Base-by-base conservation (phyloP, 352 stramenopile genomes). In the Globisporangium viniferum region DNA sequence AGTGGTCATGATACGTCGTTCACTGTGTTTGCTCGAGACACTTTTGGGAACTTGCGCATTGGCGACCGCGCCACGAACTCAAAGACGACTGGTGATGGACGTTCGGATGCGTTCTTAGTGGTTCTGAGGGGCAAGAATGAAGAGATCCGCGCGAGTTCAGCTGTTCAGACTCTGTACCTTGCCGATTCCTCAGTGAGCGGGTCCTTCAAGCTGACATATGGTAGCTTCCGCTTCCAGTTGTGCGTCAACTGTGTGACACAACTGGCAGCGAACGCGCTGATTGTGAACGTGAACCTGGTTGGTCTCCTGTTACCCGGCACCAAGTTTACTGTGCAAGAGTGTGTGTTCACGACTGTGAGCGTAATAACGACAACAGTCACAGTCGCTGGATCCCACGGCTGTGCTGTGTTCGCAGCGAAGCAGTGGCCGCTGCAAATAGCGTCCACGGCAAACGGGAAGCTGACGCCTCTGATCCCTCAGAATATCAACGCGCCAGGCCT, bases 71-170 rank as follows among this genome's bases (percentile, higher is more conserved):
- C 80, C 15, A 86, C 77, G 0, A 78, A 91, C 68, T 93, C 86
- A 5, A 69, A 75, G n/a, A 72, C 74, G 3, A 95, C 78, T 31
- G 91, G 89, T 6, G 90, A 97, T 61, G 84, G 94, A 22, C 80
- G 76, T 59, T 97, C 90, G 1, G 96, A 99, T 66, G 89, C 82
- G 15, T 99, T 99, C 75, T 64, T 98, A 2, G 86, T 97, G 5
- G 90, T 83, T 0, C 79, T 99, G 10, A 75, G 64, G 0, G 83
- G 92, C 20, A 72, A 70, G 62, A 24, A 80, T 1, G 86, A 98
- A 62, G 80, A 73, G 0, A 82, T 97, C 15, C 69, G 73, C 27
- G 96, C 94, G 3, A 98, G 94, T 1, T 97, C 89, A 41, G 94
- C 95, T 3, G 89, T 98, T 20, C 85, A 98, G 72, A 79, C 72